These are phyloP conservation scores for Fusarium cicatricum DNA, from an alignment of 2,329 filamentous ascomycete genomes.

Conservation along the genomic window DNA sequence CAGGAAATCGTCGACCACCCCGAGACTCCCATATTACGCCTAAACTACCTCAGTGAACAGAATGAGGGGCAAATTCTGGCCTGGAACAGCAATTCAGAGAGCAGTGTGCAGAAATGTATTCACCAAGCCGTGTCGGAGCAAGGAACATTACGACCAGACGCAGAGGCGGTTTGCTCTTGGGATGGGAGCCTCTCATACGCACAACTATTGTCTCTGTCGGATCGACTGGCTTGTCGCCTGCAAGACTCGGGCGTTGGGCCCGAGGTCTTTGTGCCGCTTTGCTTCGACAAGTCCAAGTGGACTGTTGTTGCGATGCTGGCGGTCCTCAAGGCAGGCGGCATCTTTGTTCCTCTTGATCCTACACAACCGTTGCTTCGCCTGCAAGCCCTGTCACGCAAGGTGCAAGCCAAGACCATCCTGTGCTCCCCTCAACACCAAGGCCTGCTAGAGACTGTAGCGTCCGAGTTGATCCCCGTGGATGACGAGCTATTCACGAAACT, in stretches of 20 bases:
- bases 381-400: slow-evolving; percentile 22
- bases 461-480: slow-evolving; percentile 30
- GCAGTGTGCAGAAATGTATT: slow-evolving; percentile 49
- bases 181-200: slow-evolving; percentile 54
- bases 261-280: slow-evolving; percentile 41
- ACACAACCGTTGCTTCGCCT: slow-evolving; percentile 31
- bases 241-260: slow-evolving; percentile 33
- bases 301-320: slow-evolving; percentile 41
- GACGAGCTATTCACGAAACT: slow-evolving; percentile 20
- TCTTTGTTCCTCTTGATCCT: slow-evolving; percentile 37
- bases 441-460: slow-evolving; percentile 17
- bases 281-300: slow-evolving; percentile 45
- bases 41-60: slow-evolving; percentile 58
- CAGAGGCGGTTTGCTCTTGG: slow-evolving; percentile 54
- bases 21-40: slow-evolving; percentile 50
- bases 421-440: slow-evolving; percentile 32
- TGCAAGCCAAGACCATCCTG: slow-evolving; percentile 26
- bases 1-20: slow-evolving; percentile 51
- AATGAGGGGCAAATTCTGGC: slow-evolving; percentile 59
- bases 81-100: slow-evolving; percentile 28
- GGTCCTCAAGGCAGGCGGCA: slow-evolving; percentile 39
- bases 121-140: slow-evolving; percentile 53
- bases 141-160: slow-evolving; percentile 44
- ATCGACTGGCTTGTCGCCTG: slow-evolving; percentile 44
- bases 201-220: slow-evolving; percentile 50